These are phyloP conservation scores for Stagonosporopsis vannaccii DNA, from an alignment of 2,329 filamentous ascomycete genomes.

Conservation along the genomic window DNA sequence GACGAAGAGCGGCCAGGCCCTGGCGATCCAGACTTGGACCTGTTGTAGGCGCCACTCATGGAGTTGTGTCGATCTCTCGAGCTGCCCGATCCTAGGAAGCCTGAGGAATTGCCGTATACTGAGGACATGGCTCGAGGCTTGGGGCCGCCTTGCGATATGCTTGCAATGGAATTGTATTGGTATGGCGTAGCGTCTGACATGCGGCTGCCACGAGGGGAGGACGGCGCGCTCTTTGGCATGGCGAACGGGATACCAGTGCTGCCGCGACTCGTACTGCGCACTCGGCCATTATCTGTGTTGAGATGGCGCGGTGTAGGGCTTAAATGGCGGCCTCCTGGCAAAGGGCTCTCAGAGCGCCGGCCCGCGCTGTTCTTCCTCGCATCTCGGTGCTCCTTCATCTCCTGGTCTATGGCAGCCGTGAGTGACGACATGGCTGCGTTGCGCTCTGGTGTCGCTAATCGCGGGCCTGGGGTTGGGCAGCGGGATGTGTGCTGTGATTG, in stretches of 20 bases:
- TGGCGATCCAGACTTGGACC: conserved; percentile 52
- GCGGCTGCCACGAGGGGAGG: conserved; percentile 38
- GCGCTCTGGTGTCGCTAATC: conserved; percentile 4
- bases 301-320: conserved; percentile 67
- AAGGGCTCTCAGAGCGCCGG: conserved; percentile 38
- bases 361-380: conserved; percentile 36
- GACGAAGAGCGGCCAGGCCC: conserved; percentile 46
- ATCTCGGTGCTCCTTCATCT: conserved; percentile 73
- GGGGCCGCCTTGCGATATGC: conserved; percentile 52
- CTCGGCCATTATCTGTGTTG: conserved; percentile 49
- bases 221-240: conserved; percentile 31
- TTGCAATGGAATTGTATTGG: conserved; percentile 55
- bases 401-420: conserved; percentile 78
- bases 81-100: conserved; percentile 28
- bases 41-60: conserved; percentile 47
- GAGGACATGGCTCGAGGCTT: conserved; percentile 56
- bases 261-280: conserved; percentile 45
- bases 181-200: conserved; percentile 51
- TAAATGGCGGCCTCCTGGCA: conserved; percentile 57
- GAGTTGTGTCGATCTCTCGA: conserved; percentile 50
- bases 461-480: neutral
- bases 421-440: conserved; percentile 67
- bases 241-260: conserved; percentile 39
- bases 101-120: conserved; percentile 43
- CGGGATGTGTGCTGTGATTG: conserved; percentile 3